Conservation (phyloP, 202 grass and related monocot genomes). For the Zizania palustris region DNA sequence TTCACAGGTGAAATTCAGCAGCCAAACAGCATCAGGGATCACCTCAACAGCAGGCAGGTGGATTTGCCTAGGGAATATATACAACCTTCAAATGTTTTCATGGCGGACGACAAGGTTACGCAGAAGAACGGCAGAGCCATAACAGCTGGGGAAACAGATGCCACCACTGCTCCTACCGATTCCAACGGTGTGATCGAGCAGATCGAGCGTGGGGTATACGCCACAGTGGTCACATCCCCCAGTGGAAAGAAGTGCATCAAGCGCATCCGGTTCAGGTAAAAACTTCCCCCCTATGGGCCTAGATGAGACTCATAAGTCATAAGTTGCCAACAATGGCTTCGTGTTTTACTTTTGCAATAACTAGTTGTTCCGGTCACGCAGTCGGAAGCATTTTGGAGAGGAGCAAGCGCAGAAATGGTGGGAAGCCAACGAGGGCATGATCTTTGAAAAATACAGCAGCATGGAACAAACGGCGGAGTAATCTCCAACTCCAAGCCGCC, state of each 20-base stretch:
- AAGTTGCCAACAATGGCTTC: not conserved
- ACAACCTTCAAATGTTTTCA: slow-evolving; percentile 7
- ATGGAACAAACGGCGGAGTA: slow-evolving; percentile 35
- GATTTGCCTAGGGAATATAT: slow-evolving; percentile 19
- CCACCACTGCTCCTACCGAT: slow-evolving; percentile 37
- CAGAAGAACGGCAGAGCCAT: slow-evolving; percentile 34
- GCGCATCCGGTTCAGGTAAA: slow-evolving; percentile 83
- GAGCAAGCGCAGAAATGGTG: slow-evolving; percentile 85
- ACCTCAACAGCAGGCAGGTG: slow-evolving; percentile 5
- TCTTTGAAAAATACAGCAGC: slow-evolving; percentile 64
- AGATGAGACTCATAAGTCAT: not conserved
- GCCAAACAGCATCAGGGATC: slow-evolving; percentile 36
- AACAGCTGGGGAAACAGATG: slow-evolving; percentile 31
- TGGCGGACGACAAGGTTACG: slow-evolving; percentile 5
- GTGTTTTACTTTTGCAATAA: slow-evolving; percentile 17
- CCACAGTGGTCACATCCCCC: slow-evolving; percentile 65
- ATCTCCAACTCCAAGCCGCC: not conserved
- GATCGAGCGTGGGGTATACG: slow-evolving; percentile 77
- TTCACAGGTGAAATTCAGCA: slow-evolving; percentile 34
- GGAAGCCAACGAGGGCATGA: slow-evolving; percentile 65
- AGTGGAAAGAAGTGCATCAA: slow-evolving; percentile 78
- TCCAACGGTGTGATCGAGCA: slow-evolving; percentile 58
- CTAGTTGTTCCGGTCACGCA: slow-evolving; percentile 29
- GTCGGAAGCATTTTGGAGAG: slow-evolving; percentile 86
- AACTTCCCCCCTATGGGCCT: not conserved